These are phyloP conservation scores for Spiraea crenata DNA, from an alignment of 331 rosid species.

Conservation along the genomic window DNA sequence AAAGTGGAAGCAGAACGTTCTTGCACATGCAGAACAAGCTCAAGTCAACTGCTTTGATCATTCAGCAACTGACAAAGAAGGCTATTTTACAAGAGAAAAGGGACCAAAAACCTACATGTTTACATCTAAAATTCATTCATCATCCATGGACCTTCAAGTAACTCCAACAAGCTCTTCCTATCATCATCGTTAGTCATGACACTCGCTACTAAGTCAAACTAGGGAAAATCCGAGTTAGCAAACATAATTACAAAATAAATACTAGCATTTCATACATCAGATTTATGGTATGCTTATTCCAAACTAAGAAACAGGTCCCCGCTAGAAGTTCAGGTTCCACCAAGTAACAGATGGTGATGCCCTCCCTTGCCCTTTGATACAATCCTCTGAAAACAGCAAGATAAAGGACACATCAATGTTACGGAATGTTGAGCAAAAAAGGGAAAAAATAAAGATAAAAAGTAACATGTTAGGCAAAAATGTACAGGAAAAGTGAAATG, in stretches of 20 bases:
- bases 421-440: neutral
- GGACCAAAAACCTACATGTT: neutral
- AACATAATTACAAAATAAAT: constrained; percentile 12
- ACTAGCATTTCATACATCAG: constrained; percentile 27
- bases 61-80: constrained; percentile 8
- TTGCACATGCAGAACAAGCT: neutral
- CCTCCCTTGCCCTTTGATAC: constrained; percentile 18
- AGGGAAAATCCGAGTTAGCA: constrained; percentile 9
- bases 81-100: constrained; percentile 1
- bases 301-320: constrained; percentile 16
- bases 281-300: constrained; percentile 19
- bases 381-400: constrained; percentile 32
- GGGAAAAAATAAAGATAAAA: neutral
- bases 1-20: too few species aligned
- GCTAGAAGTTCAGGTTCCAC: constrained; percentile 21
- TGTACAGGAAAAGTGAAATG: neutral
- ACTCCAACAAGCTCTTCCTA: constrained; percentile 3
- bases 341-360: constrained; percentile 28
- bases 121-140: neutral
- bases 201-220: neutral
- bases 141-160: constrained; percentile 10
- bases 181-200: neutral
- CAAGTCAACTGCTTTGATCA: neutral
- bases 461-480: neutral
- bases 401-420: constrained; percentile 9